Conservation (phyloP, 306 rosid species). For the Arachis hypogaea region DNA sequence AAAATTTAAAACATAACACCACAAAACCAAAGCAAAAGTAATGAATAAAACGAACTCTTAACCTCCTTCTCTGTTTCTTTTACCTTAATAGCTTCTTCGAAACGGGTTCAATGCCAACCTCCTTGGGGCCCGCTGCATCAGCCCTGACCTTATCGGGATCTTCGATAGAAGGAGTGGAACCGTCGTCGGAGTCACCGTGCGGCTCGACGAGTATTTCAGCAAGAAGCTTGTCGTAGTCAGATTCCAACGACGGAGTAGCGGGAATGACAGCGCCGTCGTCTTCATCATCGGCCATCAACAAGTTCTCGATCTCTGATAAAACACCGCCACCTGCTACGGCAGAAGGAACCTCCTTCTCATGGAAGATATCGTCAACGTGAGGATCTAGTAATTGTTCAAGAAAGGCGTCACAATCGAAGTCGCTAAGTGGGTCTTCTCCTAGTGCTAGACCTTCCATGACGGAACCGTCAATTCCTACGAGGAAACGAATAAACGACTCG, state of each 20-base stretch:
- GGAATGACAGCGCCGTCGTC: background rate
- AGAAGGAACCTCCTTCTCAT: conserved; percentile 28
- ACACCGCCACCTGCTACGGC: background rate
- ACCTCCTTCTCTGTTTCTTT: background rate
- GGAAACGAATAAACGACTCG: background rate
- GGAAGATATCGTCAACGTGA: conserved; percentile 14
- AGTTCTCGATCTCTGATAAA: conserved; percentile 53
- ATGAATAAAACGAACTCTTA: background rate
- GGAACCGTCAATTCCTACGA: background rate
- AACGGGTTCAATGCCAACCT: conserved; percentile 45
- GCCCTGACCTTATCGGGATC: conserved; percentile 42
- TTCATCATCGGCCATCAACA: conserved; percentile 59
- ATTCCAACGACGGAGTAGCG: conserved; percentile 29
- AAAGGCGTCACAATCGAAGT: conserved; percentile 47
- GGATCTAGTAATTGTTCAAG: conserved; percentile 36
- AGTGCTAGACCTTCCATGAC: conserved; percentile 31
- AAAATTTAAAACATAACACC: no score
- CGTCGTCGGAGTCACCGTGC: conserved; percentile 34
- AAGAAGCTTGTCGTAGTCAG: conserved; percentile 43
- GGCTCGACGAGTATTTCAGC: conserved; percentile 54
- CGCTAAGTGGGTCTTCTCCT: conserved; percentile 31
- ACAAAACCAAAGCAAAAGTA: background rate
- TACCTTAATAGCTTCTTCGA: conserved; percentile 74
- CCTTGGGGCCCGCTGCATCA: conserved; percentile 37
- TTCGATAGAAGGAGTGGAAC: conserved; percentile 37